Evolutionary conservation across 1,284 basidiomycete species (phyloP).

Genomic region (Ustilago nuda): DNA sequence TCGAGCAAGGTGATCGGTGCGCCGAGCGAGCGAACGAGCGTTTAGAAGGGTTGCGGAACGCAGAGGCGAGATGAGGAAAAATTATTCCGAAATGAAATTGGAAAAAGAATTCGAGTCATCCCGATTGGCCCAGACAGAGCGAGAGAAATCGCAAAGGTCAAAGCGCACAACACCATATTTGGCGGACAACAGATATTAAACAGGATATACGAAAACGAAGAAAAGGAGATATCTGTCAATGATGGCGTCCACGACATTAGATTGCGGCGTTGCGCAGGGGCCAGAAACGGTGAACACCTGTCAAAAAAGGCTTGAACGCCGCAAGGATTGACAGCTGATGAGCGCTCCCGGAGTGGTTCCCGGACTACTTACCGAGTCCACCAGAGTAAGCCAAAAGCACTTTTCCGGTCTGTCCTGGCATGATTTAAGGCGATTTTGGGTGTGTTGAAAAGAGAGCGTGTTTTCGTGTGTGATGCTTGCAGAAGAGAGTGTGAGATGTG

Average conservation of each 20-base stretch:
- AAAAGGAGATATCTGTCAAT: slow-evolving; percentile 28
- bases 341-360: slow-evolving; percentile 39
- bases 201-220: slow-evolving; percentile 12
- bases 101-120: slow-evolving; percentile 38
- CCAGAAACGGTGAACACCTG: slow-evolving; percentile 34
- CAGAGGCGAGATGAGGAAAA: slow-evolving; percentile 5
- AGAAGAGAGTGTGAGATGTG: slow-evolving; percentile 3
- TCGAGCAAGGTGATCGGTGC: slow-evolving; percentile 26
- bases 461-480: slow-evolving; percentile 4
- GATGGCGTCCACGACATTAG: slow-evolving; percentile 27
- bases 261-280: slow-evolving; percentile 21
- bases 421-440: slow-evolving; percentile 19
- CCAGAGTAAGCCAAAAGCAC: slow-evolving; percentile 97
- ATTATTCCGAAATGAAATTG: slow-evolving; percentile 15
- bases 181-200: neutral
- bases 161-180: slow-evolving; percentile 3
- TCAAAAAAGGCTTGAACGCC: slow-evolving; percentile 45
- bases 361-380: slow-evolving; percentile 82
- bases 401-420: slow-evolving; percentile 75
- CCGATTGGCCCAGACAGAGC: slow-evolving; percentile 15
- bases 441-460: neutral
- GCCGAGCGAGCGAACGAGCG: slow-evolving; percentile 1
- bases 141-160: neutral
- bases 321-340: slow-evolving; percentile 22
- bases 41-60: neutral